These are phyloP conservation scores for Rubus parviflorus DNA, from an alignment of 306 rosid species.

Conservation along the genomic window DNA sequence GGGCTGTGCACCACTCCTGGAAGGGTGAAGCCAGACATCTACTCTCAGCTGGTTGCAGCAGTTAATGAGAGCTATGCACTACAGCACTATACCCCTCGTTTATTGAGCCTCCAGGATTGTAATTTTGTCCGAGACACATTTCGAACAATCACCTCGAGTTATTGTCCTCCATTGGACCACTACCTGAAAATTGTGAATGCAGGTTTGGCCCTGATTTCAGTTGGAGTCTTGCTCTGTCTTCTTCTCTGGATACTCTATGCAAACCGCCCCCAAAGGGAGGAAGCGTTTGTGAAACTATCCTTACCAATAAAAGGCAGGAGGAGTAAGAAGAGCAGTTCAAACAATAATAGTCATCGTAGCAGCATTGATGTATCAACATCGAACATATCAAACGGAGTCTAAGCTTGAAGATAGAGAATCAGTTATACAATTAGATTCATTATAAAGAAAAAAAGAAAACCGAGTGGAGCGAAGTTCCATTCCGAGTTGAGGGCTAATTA, in stretches of 20 bases:
- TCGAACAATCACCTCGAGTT: conserved; percentile 61
- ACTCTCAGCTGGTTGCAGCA: conserved; percentile 69
- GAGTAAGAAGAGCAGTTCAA: conserved; percentile 30
- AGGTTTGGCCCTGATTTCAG: conserved; percentile 84
- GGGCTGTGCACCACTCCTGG: conserved; percentile 68
- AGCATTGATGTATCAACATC: conserved; percentile 31
- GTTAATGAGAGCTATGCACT: conserved; percentile 89
- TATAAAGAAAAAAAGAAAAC: conserved; percentile 26
- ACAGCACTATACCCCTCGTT: conserved; percentile 79
- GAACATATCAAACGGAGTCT: conserved; percentile 38
- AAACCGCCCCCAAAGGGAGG: conserved; percentile 89
- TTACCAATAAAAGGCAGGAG: conserved; percentile 35
- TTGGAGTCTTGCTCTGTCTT: conserved; percentile 84
- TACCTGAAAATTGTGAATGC: conserved; percentile 66
- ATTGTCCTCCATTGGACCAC: conserved; percentile 75
- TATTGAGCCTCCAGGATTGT: conserved; percentile 85
- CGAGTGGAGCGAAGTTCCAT: conserved; percentile 77
- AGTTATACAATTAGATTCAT: neutral
- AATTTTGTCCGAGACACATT: conserved; percentile 89
- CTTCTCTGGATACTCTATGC: conserved; percentile 91
- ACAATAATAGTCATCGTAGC: conserved; percentile 8
- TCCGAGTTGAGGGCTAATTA: conserved; percentile 30
- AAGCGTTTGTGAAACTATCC: conserved; percentile 65
- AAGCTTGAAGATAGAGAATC: conserved; percentile 10
- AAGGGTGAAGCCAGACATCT: conserved; percentile 74